phyloP scores from a whole-genome alignment of 371 early-diverging fungal genomes.

The Apophysomyces sp. region DNA sequence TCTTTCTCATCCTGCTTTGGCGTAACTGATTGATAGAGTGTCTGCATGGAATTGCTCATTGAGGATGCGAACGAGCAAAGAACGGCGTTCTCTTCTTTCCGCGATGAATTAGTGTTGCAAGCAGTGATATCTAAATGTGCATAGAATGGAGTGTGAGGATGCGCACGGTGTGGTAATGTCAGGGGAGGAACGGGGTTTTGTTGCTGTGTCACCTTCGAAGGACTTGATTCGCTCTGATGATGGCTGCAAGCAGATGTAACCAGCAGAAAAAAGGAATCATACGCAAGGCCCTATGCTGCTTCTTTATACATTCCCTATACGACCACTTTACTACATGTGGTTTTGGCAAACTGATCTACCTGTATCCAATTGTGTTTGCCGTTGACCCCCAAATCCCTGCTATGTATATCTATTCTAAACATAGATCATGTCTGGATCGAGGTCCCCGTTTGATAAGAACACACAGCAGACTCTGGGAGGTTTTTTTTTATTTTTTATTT shows the following conservation, averaged over 20 bases:
- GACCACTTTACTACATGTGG: no score
- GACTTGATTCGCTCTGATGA: constrained; percentile 1
- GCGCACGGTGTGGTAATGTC: neutral
- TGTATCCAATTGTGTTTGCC: no score
- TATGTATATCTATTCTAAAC: neutral
- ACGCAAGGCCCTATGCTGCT: neutral
- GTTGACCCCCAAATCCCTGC: constrained; percentile 2
- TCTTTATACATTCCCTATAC: no score
- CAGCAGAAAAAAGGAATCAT: neutral
- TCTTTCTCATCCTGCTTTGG: neutral
- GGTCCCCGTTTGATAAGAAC: neutral
- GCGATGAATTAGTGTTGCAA: neutral
- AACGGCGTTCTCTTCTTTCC: constrained; percentile 2
- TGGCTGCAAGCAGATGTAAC: neutral
- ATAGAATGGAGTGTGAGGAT: constrained; percentile 2
- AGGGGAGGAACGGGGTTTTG: constrained; percentile 2
- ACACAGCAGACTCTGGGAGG: neutral
- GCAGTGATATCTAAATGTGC: neutral
- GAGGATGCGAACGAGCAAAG: constrained; percentile 1
- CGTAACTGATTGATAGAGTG: neutral
- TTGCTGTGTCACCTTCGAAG: neutral
- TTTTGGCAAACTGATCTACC: no score
- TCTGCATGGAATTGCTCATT: neutral
- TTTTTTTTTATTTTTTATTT: no score
- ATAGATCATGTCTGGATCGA: neutral